Base-by-base conservation (phyloP, 805 yeast genomes). In the Pichia cephalocereana region DNA sequence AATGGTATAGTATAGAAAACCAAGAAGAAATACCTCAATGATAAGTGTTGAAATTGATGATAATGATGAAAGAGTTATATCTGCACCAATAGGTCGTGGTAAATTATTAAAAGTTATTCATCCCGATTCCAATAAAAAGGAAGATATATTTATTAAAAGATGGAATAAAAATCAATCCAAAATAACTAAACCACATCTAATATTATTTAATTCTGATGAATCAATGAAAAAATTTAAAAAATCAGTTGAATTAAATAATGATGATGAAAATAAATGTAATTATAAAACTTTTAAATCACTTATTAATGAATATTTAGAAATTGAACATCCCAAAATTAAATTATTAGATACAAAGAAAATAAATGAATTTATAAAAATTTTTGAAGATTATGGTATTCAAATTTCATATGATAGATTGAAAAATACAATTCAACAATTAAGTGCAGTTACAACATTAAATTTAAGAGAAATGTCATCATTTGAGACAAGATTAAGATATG, bases 401-500 rank as follows among this genome's bases (percentile, higher is more conserved):
- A 14, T 34, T 34, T 15, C n/a, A 14, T 28, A 41, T 41, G 36
- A 17, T 14, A 44, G 36, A 36, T 19, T 40, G 17, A 44, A 48
- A 44, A 27, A 23, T n/a, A n/a, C 47, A 26, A 37, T 48, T 23
- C 38, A 43, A 27, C 28, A 23, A 36, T 18, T 47, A 9, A 40
- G 50, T 47, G 30, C 37, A 3, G 43, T 43, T 19, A 26, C 31
- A 8, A 28, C 4, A 9, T 4, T n/a, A 6, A 26, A 15, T 8
- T 32, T 47, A 3, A 40, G 34, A 18, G 19, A 31, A 6, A 40
- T 47, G 50, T 19, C 23, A 19, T 12, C 41, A 7, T 8, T 18
- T 15, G 47, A 47, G 27, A 17, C 38, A 7, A 10, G 32, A n/a
- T 23, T 47, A 15, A 43, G 47, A 37, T 47, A 28, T 44, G 50